A percentile compares a stretch with the other conserved stretches of the same genome.
These are phyloP conservation scores for Luzula sylvatica DNA, from an alignment of 176 grass and related monocot species.

Conservation along the genomic window DNA sequence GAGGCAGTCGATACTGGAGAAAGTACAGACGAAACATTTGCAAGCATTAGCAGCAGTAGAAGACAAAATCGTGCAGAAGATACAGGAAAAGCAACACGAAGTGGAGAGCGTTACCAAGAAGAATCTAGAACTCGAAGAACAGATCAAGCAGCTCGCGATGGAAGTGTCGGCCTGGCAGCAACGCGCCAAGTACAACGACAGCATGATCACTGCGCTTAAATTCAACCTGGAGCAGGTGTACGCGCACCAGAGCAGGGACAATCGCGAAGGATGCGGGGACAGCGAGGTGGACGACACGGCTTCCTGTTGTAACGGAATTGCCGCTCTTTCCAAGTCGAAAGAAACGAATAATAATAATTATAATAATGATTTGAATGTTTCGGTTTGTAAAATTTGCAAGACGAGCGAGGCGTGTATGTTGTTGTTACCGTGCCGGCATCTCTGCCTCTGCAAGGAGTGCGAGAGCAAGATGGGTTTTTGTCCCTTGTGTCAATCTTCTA, in stretches of 20 bases:
- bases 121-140: conserved; percentile 83
- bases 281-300: conserved; percentile 95
- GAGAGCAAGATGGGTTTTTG: conserved; percentile 94
- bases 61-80: conserved; percentile 80
- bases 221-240: conserved; percentile 85
- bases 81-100: conserved; percentile 77
- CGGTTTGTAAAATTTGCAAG: conserved; percentile 72
- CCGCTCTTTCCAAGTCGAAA: conserved; percentile 43
- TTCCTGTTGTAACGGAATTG: conserved; percentile 72
- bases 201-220: conserved; percentile 89
- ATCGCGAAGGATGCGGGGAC: conserved; percentile 93
- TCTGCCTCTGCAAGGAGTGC: conserved; percentile 92
- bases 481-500: conserved; percentile 79
- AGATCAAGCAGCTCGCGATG: conserved; percentile 70
- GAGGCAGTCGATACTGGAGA: conserved; percentile 85
- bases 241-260: conserved; percentile 81
- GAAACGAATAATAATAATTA: conserved; percentile 34
- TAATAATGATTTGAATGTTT: conserved; percentile 33
- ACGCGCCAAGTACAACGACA: conserved; percentile 95
- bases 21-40: conserved; percentile 88
- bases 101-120: conserved; percentile 79
- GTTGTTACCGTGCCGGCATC: conserved; percentile 87
- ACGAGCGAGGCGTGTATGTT: conserved; percentile 81
- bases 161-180: conserved; percentile 93
- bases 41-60: conserved; percentile 78